Evolutionary conservation across 1,139 yeast genomes (phyloP), one percentile per base, ranked within the genome.

Genomic region (Taphrina wiesneri): DNA sequence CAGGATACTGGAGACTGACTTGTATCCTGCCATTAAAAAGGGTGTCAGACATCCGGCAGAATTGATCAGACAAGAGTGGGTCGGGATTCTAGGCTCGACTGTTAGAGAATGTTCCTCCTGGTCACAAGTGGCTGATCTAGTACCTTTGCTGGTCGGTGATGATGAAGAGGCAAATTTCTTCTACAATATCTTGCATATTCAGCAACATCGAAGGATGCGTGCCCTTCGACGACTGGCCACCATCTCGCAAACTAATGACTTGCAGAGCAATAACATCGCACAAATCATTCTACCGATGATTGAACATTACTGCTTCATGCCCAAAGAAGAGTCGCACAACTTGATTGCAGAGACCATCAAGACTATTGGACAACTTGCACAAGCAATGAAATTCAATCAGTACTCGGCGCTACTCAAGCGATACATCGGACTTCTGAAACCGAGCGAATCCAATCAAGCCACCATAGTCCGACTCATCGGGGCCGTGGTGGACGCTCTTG

Each of bases 141-240:
- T 83, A 67, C 80, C 83, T 1, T 78, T 93, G 60, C 77, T 87
- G 1, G 82, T 80, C 71, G 82, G 82, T 59, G 86, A 86, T 51
- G 96, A 90, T 72, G 96, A 87, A 56, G 97, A 90, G 72, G 88
- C 91, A 0, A 86, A 90, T 74, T 91, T 93, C 74, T 93, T 93
- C 78, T 78, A 80, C 67, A 91, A 91, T 73, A 81, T 95, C 52
- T 83, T 83, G 69, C 97, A 93, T 74, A 86, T 93, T 62, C 99
- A 95, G 77, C 74, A 87, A 25, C 92, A 88, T 73, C 85, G 96
- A 77, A 87, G 97, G 72, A 91, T 88, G 74, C 82, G 90, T 72
- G 96, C 97, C 0, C 81, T 93, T 28, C 82, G 85, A 71, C 82
- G 89, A 68, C 77, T 90, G 39, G 79, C 81, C 30, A 79, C 79